Evolutionary conservation across 108 stramenopile species (phyloP), one percentile per base, ranked within the genome.

Genomic region (Pseudonitzschia multiseries): DNA sequence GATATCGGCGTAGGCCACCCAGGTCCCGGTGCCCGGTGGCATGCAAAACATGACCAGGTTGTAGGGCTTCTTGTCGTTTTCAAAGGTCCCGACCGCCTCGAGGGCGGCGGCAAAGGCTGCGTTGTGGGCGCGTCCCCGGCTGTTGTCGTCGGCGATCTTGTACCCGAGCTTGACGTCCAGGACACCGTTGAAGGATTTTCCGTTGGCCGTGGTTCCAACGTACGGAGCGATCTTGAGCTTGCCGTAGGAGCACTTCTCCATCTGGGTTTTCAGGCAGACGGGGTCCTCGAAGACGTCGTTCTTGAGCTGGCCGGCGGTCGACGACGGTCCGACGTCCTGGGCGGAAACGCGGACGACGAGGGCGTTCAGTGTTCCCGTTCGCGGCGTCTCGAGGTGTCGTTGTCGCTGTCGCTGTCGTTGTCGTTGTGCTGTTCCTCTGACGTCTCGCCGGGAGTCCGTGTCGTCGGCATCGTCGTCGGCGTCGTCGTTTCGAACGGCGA

Each of bases 21-120:
- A 69, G 36, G 27, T 29, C 0, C 29, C 28, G 26, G 65, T 57
- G 3, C 83, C 83, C n/a, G 68, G 67, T 0, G 89, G 89, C 57
- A 87, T 42, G 51, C 86, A 87, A 21, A 78, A 75, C 83, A 87
- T 82, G 57, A 90, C 83, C 41, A 87, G 86, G 64, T 85, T 65
- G 46, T 28, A 73, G 42, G 28, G 69, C n/a, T n/a, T n/a, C n/a
- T 6, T 6, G 75, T 40, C 60, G 40, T 14, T 32, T 18, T 24
- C 10, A 8, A 27, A 29, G 2, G 13, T 26, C 10, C 54, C 54
- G 26, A 56, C 24, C 22, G 2, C 4, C 10, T 27, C 51, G 21
- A 14, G 29, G 57, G 44, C 28, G 0, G 0, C 21, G 27, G 20
- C 0, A 29, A 32, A 62, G 2, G 28, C 65, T 60, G 24, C 66